These are phyloP conservation scores for Elsinoe necatrix DNA, from an alignment of 2,329 filamentous ascomycete genomes.

Conservation along the genomic window DNA sequence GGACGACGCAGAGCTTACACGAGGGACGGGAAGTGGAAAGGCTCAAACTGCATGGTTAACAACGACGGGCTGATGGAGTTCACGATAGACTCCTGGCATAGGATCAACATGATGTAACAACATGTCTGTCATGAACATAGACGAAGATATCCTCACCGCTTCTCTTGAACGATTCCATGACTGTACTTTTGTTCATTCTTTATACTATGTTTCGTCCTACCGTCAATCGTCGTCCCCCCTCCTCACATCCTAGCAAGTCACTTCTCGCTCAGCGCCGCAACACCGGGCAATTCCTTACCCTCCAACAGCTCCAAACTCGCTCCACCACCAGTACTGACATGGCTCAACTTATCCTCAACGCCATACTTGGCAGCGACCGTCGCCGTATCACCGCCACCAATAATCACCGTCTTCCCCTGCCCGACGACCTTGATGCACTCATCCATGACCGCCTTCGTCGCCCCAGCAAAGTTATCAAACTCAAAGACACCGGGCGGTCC, in stretches of 20 bases:
- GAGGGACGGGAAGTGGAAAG: no score
- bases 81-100: no score
- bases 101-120: not conserved
- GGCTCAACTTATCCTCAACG: constrained; percentile 93
- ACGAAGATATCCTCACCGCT: not conserved
- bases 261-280: constrained; percentile 58
- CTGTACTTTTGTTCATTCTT: not conserved
- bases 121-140: not conserved
- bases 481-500: constrained; percentile 96
- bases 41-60: no score
- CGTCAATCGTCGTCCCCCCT: not conserved
- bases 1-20: no score
- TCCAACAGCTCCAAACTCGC: constrained; percentile 92
- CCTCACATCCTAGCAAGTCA: constrained; percentile 14
- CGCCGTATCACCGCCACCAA: constrained; percentile 94
- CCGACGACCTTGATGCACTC: constrained; percentile 74
- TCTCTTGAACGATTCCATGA: not conserved
- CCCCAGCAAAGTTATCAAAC: constrained; percentile 85
- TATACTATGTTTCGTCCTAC: not conserved
- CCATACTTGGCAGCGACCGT: constrained; percentile 97
- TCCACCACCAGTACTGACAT: constrained; percentile 95
- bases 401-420: constrained; percentile 91
- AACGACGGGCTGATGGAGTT: no score
- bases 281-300: constrained; percentile 95
- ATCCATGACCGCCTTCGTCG: constrained; percentile 87